Conservation (phyloP, 2,329 filamentous ascomycete genomes). For the Mycosphaerella arachidis region DNA sequence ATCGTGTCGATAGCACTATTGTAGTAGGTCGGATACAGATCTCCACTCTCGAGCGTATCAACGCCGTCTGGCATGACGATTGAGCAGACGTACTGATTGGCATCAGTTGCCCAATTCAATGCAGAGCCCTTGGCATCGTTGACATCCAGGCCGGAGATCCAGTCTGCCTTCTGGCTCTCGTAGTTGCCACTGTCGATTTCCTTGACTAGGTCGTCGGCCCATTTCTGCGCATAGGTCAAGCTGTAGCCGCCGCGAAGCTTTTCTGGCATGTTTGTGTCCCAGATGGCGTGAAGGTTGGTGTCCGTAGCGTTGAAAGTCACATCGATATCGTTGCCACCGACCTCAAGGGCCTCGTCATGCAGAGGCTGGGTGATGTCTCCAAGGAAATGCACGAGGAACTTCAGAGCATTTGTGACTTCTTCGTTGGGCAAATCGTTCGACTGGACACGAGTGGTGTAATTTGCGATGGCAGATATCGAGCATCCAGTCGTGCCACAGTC, state of each 20-base stretch:
- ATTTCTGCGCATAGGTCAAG: constrained; percentile 36
- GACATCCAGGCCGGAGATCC: constrained; percentile 37
- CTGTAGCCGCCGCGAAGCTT: constrained; percentile 39
- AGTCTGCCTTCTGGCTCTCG: constrained; percentile 29
- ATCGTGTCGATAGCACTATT: constrained; percentile 37
- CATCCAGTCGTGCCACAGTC: constrained; percentile 51
- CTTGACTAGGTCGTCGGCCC: constrained; percentile 36
- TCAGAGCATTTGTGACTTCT: constrained; percentile 41
- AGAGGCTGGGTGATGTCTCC: constrained; percentile 66
- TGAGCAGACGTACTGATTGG: constrained; percentile 42
- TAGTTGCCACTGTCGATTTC: constrained; percentile 41
- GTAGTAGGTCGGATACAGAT: constrained; percentile 35
- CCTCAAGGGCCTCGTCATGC: constrained; percentile 47
- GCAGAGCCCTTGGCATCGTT: constrained; percentile 35
- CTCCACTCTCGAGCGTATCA: constrained; percentile 32
- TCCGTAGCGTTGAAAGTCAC: constrained; percentile 39
- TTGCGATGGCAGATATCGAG: constrained; percentile 51
- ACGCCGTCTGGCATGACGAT: constrained; percentile 39
- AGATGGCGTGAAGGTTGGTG: constrained; percentile 43
- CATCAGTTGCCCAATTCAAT: constrained; percentile 41
- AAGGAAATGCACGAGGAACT: constrained; percentile 53
- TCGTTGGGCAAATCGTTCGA: constrained; percentile 22
- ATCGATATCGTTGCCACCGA: constrained; percentile 43
- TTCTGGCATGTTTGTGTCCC: constrained; percentile 45
- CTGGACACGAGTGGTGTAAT: constrained; percentile 45